Evolutionary conservation across 208 protist species (phyloP).

Genomic region (Acanthamoeba royreba): DNA sequence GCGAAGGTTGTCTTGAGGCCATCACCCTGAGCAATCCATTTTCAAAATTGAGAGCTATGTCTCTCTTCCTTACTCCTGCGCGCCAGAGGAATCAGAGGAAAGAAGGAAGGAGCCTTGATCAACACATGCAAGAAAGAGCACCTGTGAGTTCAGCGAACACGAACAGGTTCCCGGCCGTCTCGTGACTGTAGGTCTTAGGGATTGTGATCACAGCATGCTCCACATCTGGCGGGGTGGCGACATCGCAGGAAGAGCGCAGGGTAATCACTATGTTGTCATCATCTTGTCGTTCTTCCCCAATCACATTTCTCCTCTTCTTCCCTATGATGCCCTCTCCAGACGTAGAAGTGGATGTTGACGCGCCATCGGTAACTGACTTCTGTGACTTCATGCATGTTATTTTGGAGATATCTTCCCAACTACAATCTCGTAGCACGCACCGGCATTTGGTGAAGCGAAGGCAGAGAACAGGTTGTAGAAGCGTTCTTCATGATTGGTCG

Average conservation of each 20-base stretch:
- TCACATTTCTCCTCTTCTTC: not conserved
- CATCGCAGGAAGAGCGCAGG: not conserved
- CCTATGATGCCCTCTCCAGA: not conserved
- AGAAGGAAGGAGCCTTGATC: not conserved
- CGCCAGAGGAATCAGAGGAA: not conserved
- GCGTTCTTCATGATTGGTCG: not conserved
- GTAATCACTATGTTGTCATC: not conserved
- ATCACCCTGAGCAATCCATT: not conserved
- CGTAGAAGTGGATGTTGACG: not conserved
- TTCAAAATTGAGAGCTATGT: not conserved
- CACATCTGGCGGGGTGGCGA: not conserved
- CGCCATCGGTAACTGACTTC: too few relatives aligned
- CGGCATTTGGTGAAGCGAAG: not conserved
- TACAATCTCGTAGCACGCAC: not conserved
- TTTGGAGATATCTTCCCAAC: too few relatives aligned
- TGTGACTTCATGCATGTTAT: too few relatives aligned
- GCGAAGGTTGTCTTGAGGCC: not conserved
- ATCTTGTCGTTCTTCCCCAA: not conserved
- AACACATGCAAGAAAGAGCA: not conserved
- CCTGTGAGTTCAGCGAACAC: conserved; percentile 14
- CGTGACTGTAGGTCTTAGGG: not conserved
- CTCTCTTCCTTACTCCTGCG: not conserved
- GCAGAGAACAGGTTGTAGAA: too few relatives aligned
- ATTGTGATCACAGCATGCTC: not conserved
- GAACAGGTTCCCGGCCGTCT: conserved; percentile 6